Base-by-base conservation (phyloP, 2,329 filamentous ascomycete genomes). In the Myriosclerotinia duriaeana region DNA sequence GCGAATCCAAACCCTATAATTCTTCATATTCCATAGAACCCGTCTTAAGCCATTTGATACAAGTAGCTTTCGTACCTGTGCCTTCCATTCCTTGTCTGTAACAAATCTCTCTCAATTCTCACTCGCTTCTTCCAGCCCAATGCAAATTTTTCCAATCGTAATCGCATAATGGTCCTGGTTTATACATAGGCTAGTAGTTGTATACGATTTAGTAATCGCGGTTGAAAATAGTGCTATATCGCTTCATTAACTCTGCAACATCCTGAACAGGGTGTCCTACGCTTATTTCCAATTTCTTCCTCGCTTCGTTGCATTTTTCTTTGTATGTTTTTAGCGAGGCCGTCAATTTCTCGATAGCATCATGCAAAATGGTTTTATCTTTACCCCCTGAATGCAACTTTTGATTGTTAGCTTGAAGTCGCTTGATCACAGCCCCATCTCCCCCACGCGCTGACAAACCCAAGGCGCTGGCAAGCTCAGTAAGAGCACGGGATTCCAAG, bases 131-230 rank as follows among this genome's bases (percentile, higher is more conserved):
- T 6, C 38, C 53, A 0, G 71, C 71, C 72, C 72, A 73, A 12
- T 68, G 71, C 0, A 71, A 72, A 14, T 69, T 48, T 17, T 68
- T 68, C 68, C 68, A 70, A 42, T 72, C 53, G 44, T 71, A 73
- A 22, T 69, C 64, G 30, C 69, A 71, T 1, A 65, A 22, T 1
- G 63, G 58, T 22, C 30, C 42, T 17, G 40, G 12, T 30, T 59
- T 26, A 26, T 30, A 26, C 7, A 30, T 7, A 14, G 34, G 56
- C 38, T 62, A 34, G 17, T 38, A 48, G 40, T 22, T 67, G 7
- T 52, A 50, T 65, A 61, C 14, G 17, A 36, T 17, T 36, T 67
- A 48, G 22, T 36, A 52, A 17, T 38, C 53, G 7, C 52, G 30
- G 6, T 30, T n/a, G 5, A 0, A 3, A 5, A 62, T 11, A 3